phyloP scores from a whole-genome alignment of 78 protist species.

The Paulinella micropora region DNA sequence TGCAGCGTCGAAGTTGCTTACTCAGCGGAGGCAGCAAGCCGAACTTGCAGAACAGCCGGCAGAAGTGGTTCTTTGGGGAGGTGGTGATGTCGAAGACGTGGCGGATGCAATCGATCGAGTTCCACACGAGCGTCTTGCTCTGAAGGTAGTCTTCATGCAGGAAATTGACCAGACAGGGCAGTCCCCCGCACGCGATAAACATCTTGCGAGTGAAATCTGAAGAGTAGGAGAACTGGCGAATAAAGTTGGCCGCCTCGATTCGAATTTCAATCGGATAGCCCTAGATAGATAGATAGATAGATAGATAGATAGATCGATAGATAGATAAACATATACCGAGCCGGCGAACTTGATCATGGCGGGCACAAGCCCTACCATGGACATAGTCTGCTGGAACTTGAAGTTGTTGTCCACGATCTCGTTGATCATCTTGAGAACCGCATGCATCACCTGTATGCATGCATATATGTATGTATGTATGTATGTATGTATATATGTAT shows the following conservation, averaged over 20 bases:
- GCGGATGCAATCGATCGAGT: neutral
- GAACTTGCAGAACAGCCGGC: constrained; percentile 5
- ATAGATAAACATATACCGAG: too few relatives aligned
- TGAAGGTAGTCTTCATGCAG: neutral
- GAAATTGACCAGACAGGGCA: neutral
- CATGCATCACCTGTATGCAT: neutral
- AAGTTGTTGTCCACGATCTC: neutral
- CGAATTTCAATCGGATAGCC: neutral
- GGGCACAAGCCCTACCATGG: neutral
- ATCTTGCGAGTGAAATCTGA: neutral
- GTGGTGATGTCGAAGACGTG: neutral
- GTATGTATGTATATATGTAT: neutral
- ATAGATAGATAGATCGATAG: too few relatives aligned
- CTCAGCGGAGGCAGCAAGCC: neutral
- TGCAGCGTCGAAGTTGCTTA: neutral
- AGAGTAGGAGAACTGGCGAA: neutral
- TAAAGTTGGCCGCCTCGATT: neutral
- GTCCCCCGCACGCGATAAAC: constrained; percentile 3
- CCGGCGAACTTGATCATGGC: neutral
- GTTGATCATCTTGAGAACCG: neutral
- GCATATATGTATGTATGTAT: neutral
- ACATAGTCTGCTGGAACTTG: constrained; percentile 2
- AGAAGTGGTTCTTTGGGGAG: neutral
- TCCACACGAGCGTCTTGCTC: neutral
- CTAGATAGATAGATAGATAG: too few relatives aligned